These are phyloP conservation scores for Silene vulgaris DNA, from an alignment of 179 eudicot genomes.

Conservation along the genomic window DNA sequence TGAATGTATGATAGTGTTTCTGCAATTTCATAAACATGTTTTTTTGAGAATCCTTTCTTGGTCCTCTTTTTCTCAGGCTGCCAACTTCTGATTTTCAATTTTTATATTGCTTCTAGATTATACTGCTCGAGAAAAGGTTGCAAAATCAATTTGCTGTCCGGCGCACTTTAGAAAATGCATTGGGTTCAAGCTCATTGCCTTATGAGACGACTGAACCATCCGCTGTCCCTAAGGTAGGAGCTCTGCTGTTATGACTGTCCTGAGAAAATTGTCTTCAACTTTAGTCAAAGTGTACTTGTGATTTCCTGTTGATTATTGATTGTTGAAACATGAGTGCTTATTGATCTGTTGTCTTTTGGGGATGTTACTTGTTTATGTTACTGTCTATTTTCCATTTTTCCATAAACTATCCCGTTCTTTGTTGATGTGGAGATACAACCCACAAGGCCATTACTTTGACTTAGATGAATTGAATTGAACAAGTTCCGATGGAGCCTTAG, in stretches of 20 bases:
- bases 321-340: not conserved
- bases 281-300: not conserved
- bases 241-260: slow-evolving; percentile 2
- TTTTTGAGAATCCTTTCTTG: not conserved
- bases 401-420: not conserved
- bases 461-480: too few relatives aligned
- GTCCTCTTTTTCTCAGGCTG: not conserved
- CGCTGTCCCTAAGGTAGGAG: slow-evolving; percentile 58
- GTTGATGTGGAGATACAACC: not conserved
- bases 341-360: not conserved
- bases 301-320: not conserved
- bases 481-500: too few relatives aligned
- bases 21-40: not conserved
- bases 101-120: slow-evolving; percentile 48
- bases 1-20: not conserved
- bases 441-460: not conserved
- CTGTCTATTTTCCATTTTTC: not conserved
- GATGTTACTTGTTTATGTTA: not conserved
- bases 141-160: slow-evolving; percentile 70
- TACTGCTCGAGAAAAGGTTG: slow-evolving; percentile 73
- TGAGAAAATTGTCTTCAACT: too few relatives aligned
- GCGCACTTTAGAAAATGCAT: slow-evolving; percentile 63
- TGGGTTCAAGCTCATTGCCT: slow-evolving; percentile 56
- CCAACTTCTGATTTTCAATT: slow-evolving; percentile 9
- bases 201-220: slow-evolving; percentile 35